phyloP scores from a whole-genome alignment of 306 rosid genomes.

The Arachis stenosperma region DNA sequence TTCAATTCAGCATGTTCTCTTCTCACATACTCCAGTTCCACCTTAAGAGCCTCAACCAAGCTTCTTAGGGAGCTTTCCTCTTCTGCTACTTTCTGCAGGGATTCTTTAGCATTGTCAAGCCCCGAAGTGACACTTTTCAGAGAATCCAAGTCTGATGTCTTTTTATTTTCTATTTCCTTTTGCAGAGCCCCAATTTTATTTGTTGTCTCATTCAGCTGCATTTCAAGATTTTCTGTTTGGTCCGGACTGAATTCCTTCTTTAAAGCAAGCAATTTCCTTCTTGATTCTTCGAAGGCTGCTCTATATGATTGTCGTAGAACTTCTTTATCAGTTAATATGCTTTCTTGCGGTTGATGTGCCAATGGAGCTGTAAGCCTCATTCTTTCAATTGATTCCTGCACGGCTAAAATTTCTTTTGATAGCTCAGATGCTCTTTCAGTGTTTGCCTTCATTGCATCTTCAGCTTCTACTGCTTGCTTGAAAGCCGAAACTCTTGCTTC shows the following conservation, averaged over 20 bases:
- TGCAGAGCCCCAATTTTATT: conserved; percentile 55
- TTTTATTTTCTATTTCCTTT: conserved; percentile 61
- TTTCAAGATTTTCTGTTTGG: conserved; percentile 52
- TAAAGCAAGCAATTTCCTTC: conserved; percentile 51
- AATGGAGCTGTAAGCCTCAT: conserved; percentile 54
- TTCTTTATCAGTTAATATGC: conserved; percentile 57
- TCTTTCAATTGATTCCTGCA: conserved; percentile 60
- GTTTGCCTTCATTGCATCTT: conserved; percentile 57
- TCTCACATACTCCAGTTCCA: conserved; percentile 60
- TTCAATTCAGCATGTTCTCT: conserved; percentile 63
- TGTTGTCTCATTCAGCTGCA: conserved; percentile 49
- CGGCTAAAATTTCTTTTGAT: conserved; percentile 60
- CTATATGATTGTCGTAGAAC: conserved; percentile 51
- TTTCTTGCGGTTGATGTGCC: conserved; percentile 56
- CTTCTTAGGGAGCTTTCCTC: conserved; percentile 62
- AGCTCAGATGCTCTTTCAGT: conserved; percentile 55
- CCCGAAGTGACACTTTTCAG: conserved; percentile 59
- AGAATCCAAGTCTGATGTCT: conserved; percentile 57
- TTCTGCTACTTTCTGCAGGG: conserved; percentile 64
- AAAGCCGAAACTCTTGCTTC: conserved; percentile 64
- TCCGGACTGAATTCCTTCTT: conserved; percentile 55
- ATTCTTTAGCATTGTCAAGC: conserved; percentile 70
- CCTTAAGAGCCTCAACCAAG: conserved; percentile 57
- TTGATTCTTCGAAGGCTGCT: conserved; percentile 57
- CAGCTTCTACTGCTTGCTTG: conserved; percentile 66